Conservation (phyloP, 345 rosid species). For the Zanthoxylum bungeanum region DNA sequence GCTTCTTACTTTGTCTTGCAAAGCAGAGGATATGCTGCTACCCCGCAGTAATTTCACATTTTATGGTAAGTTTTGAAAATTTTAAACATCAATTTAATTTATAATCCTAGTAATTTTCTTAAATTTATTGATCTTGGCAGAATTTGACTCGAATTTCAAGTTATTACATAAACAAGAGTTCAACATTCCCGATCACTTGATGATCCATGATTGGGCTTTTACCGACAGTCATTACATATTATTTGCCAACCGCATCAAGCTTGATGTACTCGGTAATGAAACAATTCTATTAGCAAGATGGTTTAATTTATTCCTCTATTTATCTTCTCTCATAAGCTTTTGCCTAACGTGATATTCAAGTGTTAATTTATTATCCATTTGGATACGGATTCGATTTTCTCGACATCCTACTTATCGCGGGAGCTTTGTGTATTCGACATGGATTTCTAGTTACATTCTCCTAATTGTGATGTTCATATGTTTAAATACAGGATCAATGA, state of each 20-base stretch:
- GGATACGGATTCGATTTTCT: too few relatives aligned
- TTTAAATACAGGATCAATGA: conserved; percentile 55
- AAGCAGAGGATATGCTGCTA: conserved; percentile 87
- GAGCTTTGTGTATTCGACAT: too few relatives aligned
- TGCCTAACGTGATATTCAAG: too few relatives aligned
- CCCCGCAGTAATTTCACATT: conserved; percentile 86
- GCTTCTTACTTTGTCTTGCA: conserved; percentile 73
- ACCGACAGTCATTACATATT: conserved; percentile 72
- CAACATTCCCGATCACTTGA: conserved; percentile 66
- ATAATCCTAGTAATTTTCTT: not conserved
- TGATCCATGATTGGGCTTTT: conserved; percentile 98
- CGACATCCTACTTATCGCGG: too few relatives aligned
- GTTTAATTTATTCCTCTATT: not conserved
- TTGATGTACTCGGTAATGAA: conserved; percentile 54
- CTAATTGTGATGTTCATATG: too few relatives aligned
- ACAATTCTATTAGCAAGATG: too few relatives aligned
- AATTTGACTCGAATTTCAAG: conserved; percentile 62
- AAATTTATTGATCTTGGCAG: conserved; percentile 29
- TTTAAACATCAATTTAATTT: too few relatives aligned
- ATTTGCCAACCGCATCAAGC: conserved; percentile 76
- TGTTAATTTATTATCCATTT: too few relatives aligned
- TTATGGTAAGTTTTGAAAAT: too few relatives aligned
- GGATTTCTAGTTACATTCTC: too few relatives aligned
- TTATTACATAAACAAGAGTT: conserved; percentile 52
- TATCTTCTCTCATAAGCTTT: not conserved